Conservation (phyloP, 2,329 filamentous ascomycete genomes). For the Macroventuria anomochaeta region DNA sequence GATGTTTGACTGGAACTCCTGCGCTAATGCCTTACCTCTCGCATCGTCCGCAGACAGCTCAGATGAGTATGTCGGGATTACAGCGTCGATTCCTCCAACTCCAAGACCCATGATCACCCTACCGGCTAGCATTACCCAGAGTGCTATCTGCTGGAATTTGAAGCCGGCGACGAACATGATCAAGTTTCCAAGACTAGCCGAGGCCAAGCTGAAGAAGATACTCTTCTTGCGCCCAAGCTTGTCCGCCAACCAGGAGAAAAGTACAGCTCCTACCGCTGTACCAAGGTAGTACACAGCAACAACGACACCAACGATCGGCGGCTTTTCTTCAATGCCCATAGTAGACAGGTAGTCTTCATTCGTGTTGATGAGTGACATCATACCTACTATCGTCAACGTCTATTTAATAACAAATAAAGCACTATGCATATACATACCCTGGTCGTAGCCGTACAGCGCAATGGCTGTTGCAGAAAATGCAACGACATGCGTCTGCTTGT, state of each 20-base stretch:
- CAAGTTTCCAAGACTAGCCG: conserved; percentile 62
- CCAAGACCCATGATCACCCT: conserved; percentile 63
- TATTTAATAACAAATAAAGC: too few species aligned
- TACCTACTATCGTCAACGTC: conserved; percentile 45
- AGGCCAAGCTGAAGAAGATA: conserved; percentile 63
- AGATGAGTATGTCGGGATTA: conserved; percentile 66
- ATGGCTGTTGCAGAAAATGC: conserved; percentile 62
- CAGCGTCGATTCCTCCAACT: conserved; percentile 66
- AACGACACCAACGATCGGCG: conserved; percentile 64
- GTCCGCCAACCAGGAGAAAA: conserved; percentile 64
- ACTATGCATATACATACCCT: too few species aligned
- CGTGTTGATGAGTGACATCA: conserved; percentile 62
- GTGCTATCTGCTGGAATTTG: conserved; percentile 49
- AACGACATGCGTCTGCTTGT: conserved; percentile 58
- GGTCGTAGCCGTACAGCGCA: conserved; percentile 60
- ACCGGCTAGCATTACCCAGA: conserved; percentile 59
- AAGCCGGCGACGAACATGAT: conserved; percentile 67
- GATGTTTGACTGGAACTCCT: conserved; percentile 71
- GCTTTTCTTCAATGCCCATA: conserved; percentile 61
- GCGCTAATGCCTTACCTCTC: conserved; percentile 64
- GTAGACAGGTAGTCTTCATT: conserved; percentile 62
- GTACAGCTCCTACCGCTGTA: conserved; percentile 63
- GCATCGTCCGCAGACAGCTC: conserved; percentile 64
- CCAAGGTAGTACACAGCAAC: conserved; percentile 69
- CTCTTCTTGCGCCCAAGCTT: conserved; percentile 60